A percentile compares a stretch with the other conserved stretches of the same genome.
Conservation (phyloP, 2,329 filamentous ascomycete species). For the Atkinsonella texensis region DNA sequence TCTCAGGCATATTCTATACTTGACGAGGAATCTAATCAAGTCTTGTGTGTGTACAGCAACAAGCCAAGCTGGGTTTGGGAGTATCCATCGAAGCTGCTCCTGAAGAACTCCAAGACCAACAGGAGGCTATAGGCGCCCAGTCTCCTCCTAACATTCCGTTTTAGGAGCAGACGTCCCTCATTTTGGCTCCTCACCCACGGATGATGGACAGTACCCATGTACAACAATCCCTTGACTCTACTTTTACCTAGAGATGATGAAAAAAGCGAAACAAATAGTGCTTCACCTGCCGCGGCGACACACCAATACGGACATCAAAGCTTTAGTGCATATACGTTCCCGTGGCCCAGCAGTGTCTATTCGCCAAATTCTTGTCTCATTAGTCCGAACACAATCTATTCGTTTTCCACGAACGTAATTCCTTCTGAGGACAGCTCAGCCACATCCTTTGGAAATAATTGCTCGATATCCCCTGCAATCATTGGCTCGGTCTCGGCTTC, state of each 20-base stretch:
- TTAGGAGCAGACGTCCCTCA: conserved; percentile 26
- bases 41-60: conserved; percentile 48
- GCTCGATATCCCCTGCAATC: background rate
- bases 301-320: background rate
- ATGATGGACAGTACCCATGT: conserved; percentile 10
- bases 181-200: background rate
- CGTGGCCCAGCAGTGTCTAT: background rate
- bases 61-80: conserved; percentile 86
- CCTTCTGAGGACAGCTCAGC: background rate
- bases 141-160: conserved; percentile 49
- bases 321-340: background rate
- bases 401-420: background rate
- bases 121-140: conserved; percentile 47
- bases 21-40: conserved; percentile 11
- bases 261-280: background rate
- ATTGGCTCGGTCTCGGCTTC: background rate
- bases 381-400: background rate
- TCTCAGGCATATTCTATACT: background rate
- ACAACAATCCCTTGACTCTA: conserved; percentile 8
- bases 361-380: background rate
- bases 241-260: conserved; percentile 13
- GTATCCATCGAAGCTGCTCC: conserved; percentile 80
- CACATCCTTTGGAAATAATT: background rate
- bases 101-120: conserved; percentile 80
- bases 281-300: background rate